Percentiles rank a stretch among this genome's conserved stretches.
These are phyloP conservation scores for Dispira parvispora DNA, from an alignment of 192 early-diverging fungal species.

Conservation along the genomic window DNA sequence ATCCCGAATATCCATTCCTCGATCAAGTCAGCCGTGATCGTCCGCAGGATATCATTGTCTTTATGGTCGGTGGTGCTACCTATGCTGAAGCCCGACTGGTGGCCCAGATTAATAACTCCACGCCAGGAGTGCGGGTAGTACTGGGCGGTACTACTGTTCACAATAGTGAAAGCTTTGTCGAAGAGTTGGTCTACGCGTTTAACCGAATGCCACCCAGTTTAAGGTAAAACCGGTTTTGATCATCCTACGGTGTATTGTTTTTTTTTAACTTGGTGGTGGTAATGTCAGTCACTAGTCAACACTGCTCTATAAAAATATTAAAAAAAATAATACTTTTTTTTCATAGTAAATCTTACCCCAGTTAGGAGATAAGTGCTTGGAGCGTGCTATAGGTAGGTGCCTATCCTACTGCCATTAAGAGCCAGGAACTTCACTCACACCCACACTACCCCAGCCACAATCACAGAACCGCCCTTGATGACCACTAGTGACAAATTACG, in stretches of 20 bases:
- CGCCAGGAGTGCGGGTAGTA: slow-evolving; percentile 61
- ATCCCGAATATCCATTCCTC: slow-evolving; percentile 59
- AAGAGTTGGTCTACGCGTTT: slow-evolving; percentile 11
- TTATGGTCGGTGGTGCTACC: slow-evolving; percentile 91
- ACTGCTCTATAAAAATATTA: neutral
- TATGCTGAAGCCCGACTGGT: slow-evolving; percentile 85
- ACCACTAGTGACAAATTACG: too few relatives aligned
- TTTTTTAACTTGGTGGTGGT: neutral
- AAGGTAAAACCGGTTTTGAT: neutral
- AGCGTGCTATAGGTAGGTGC: too few relatives aligned
- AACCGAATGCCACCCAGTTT: neutral
- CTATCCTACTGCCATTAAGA: too few relatives aligned
- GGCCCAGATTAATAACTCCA: slow-evolving; percentile 55
- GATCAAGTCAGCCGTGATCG: slow-evolving; percentile 31
- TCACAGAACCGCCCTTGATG: too few relatives aligned
- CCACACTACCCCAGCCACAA: too few relatives aligned
- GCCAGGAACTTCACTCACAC: too few relatives aligned
- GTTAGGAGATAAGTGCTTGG: too few relatives aligned
- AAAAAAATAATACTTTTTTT: too few relatives aligned
- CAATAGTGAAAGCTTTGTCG: slow-evolving; percentile 28
- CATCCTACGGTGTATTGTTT: neutral
- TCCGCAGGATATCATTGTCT: slow-evolving; percentile 90
- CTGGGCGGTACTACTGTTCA: slow-evolving; percentile 88
- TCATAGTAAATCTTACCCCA: too few relatives aligned
- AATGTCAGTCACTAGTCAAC: neutral